phyloP scores from a whole-genome alignment of 2,329 filamentous ascomycete genomes.

The Xylariaceae sp. region DNA sequence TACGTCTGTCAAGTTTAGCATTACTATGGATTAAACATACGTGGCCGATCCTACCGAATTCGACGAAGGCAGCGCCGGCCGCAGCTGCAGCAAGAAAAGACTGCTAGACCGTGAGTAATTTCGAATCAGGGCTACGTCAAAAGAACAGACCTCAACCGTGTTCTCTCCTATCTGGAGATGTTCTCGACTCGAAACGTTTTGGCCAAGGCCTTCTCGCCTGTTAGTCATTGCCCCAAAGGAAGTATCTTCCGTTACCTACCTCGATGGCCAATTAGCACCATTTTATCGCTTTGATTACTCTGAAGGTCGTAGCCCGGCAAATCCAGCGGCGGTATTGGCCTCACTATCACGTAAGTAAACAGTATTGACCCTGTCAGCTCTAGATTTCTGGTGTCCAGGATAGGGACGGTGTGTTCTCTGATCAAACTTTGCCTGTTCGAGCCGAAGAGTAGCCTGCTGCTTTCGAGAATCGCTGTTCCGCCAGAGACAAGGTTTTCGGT shows the following conservation, averaged over 20 bases:
- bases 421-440: constrained; percentile 31
- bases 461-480: constrained; percentile 29
- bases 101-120: constrained; percentile 11
- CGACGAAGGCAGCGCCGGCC: constrained; percentile 35
- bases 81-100: constrained; percentile 35
- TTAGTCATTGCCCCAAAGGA: not conserved
- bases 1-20: constrained; percentile 28
- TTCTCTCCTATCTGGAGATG: constrained; percentile 39
- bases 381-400: constrained; percentile 31
- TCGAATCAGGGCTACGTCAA: not conserved
- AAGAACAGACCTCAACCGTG: constrained; percentile 24
- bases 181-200: constrained; percentile 27
- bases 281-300: not conserved
- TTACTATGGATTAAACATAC: not conserved
- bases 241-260: constrained; percentile 20
- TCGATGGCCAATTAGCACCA: constrained; percentile 33
- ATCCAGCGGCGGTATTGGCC: constrained; percentile 18
- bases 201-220: constrained; percentile 16
- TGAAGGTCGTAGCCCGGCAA: not conserved
- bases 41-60: constrained; percentile 10
- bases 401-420: constrained; percentile 32
- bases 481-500: constrained; percentile 22
- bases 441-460: constrained; percentile 25
- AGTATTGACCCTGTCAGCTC: constrained; percentile 32
- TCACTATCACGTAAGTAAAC: constrained; percentile 34